A percentile compares a stretch with the other conserved stretches of the same genome.
Conservation (phyloP, 164 flowering plant species). For the Nymphaea thermarum region DNA sequence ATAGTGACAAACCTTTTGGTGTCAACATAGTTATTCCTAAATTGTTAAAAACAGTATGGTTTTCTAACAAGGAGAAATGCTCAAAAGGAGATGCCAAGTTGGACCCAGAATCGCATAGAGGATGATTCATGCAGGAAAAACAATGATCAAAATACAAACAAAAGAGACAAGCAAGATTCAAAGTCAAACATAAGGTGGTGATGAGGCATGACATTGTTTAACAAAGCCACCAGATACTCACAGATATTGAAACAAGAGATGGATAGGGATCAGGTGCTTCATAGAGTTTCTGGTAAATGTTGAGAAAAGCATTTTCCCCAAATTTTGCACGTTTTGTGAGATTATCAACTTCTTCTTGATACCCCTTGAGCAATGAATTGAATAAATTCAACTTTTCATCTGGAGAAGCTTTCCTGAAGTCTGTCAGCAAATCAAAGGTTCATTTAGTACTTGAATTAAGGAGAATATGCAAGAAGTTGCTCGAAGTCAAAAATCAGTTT, state of each 20-base stretch:
- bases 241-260: slow-evolving; percentile 78
- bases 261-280: slow-evolving; percentile 99
- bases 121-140: too few species aligned
- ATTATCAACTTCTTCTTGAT: slow-evolving; percentile 98
- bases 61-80: too few species aligned
- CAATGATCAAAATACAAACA: too few species aligned
- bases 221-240: slow-evolving; percentile 25
- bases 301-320: slow-evolving; percentile 98
- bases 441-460: not conserved
- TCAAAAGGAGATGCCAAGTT: too few species aligned
- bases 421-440: not conserved
- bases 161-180: too few species aligned
- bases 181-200: too few species aligned
- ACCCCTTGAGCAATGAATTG: slow-evolving; percentile 86
- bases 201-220: too few species aligned
- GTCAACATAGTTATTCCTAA: too few species aligned
- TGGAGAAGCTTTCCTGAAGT: slow-evolving; percentile 39
- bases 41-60: too few species aligned
- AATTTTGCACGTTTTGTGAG: slow-evolving; percentile 95
- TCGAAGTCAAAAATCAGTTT: not conserved
- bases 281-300: slow-evolving; percentile 91
- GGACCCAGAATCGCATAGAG: too few species aligned
- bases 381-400: slow-evolving; percentile 83
- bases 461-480: not conserved
- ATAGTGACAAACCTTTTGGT: too few species aligned